Base-by-base conservation (phyloP, 768 basidiomycete genomes). In the Macrolepiota dolichaula region DNA sequence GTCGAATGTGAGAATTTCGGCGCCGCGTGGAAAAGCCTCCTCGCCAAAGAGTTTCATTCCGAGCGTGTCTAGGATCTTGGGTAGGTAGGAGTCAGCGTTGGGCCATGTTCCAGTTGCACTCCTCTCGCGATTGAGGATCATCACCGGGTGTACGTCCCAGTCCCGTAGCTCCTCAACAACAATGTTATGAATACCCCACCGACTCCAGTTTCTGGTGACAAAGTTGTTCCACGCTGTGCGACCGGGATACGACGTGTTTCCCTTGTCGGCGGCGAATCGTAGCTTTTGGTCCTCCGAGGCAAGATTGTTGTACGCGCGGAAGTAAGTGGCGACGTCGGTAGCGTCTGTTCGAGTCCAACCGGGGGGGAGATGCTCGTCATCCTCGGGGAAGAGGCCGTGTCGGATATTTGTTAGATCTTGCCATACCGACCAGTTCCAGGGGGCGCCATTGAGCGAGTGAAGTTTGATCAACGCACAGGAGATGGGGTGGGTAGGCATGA, bases 301-400 rank as follows among this genome's bases (percentile, higher is more conserved):
- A 12, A 40, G 51, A 2, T 51, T n/a, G n/a, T 51, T 32, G 56
- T 67, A 71, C 5, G 27, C 55, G 1, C 27, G n/a, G 36, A 70
- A 68, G 40, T 63, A 71, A 0, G 68, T 53, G 0, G 38, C 4
- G 25, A 70, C 57, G n/a, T 60, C 57, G 7, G 24, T 24, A 4
- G 64, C 56, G 4, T 65, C 46, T 1, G 40, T 27, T 2, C 56
- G 58, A 22, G 64, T 62, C 63, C 62, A 63, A 1, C 65, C 64
- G 19, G 25, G 44, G 19, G 68, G 69, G 4, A 70, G 64, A 7
- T 42, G 49, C 6, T 40, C 22, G 29, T 67, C 65, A 27, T 69
- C 66, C 2, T 40, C 38, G 3, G 66, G 65, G 51, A 72, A 72
- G 10, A 72, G 61, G 12, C 71, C 67, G 40, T 68, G 63, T 1